Conservation (phyloP, 2,329 filamentous ascomycete genomes). For the Claviceps sp. region DNA sequence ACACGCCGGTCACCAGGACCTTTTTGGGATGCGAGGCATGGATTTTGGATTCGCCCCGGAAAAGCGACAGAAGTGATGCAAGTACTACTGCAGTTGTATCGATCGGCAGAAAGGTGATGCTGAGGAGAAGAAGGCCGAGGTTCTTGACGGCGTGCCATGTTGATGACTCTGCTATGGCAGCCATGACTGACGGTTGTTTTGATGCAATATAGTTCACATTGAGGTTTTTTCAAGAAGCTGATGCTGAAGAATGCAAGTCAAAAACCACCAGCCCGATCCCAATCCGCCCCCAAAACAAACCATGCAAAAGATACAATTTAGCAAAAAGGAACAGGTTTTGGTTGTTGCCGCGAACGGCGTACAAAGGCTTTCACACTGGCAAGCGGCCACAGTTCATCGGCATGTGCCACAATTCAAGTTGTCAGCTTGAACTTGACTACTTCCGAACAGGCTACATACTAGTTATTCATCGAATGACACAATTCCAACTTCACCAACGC, state of each 20-base stretch:
- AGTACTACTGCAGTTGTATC: slow-evolving; percentile 27
- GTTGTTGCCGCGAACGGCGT: neutral
- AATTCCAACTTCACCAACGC: neutral
- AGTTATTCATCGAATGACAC: neutral
- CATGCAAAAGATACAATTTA: neutral
- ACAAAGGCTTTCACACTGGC: neutral
- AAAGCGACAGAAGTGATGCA: neutral
- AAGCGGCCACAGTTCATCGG: neutral
- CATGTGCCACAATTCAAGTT: neutral
- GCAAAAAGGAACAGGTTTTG: neutral
- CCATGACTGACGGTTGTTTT: neutral
- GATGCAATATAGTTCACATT: neutral
- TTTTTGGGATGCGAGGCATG: slow-evolving; percentile 20
- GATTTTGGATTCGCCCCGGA: slow-evolving; percentile 4
- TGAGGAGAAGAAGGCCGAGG: slow-evolving; percentile 13
- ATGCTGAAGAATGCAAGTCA: neutral
- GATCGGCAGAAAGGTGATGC: slow-evolving; percentile 33
- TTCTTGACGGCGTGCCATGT: slow-evolving; percentile 13
- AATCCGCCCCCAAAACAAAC: neutral
- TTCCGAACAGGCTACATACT: neutral
- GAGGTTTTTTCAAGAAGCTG: neutral
- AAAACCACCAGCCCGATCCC: too few species aligned
- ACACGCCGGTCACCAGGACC: slow-evolving; percentile 58
- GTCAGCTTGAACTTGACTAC: neutral
- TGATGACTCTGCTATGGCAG: neutral